These are phyloP conservation scores for Penicillium sp. DNA, from an alignment of 2,329 filamentous ascomycete genomes.

Conservation along the genomic window DNA sequence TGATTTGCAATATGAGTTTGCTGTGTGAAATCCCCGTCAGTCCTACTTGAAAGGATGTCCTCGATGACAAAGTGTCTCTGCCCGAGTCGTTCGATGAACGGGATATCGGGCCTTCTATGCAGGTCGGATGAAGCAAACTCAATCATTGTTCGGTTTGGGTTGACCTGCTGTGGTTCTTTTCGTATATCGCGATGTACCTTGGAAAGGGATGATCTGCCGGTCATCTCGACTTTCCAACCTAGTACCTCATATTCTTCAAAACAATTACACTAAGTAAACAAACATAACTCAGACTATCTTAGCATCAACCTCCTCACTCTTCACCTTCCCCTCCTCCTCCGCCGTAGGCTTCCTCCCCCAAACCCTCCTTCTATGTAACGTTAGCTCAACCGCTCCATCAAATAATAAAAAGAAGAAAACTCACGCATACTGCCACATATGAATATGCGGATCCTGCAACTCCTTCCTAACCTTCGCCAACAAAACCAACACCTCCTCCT, in stretches of 20 bases:
- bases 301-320: not conserved
- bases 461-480: conserved; percentile 5
- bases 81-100: too few relatives aligned
- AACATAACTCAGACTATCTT: not conserved
- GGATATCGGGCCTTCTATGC: too few relatives aligned
- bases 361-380: not conserved
- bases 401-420: not conserved
- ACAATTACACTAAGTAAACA: not conserved
- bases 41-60: too few relatives aligned
- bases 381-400: not conserved
- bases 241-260: not conserved
- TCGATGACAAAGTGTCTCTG: too few relatives aligned
- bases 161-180: not conserved
- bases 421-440: conserved; percentile 7
- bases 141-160: too few relatives aligned
- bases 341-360: conserved; percentile 6
- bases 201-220: too few relatives aligned
- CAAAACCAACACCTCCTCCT: conserved; percentile 8
- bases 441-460: not conserved
- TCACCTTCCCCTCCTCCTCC: not conserved
- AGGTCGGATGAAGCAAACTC: too few relatives aligned
- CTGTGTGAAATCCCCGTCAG: too few relatives aligned
- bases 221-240: too few relatives aligned
- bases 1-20: too few relatives aligned
- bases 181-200: too few relatives aligned